Evolutionary conservation across 2,329 filamentous ascomycete species (phyloP), one percentile per base, ranked within the genome.

Genomic region (Cordyceps cicadae): DNA sequence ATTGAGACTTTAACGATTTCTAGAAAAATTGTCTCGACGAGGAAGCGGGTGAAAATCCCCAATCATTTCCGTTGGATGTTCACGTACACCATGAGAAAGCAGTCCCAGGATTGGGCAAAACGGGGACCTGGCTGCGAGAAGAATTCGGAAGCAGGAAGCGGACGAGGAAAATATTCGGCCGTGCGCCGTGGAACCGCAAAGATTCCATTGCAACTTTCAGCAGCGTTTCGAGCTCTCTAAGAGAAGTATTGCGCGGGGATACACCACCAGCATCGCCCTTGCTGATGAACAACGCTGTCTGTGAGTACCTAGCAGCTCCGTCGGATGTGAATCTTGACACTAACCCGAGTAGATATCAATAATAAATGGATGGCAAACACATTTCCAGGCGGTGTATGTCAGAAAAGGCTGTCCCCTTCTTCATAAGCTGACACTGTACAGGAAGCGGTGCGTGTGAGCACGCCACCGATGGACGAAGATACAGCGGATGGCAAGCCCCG

Each of bases 391-490:
- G 70, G 70, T 51, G 74, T 75, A 70, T 70, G 71, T 69, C 6
- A 17, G n/a, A 32, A 26, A 24, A 15, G 11, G 2, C 1, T 5
- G 17, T 21, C 12, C 2, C 2, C 29, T 11, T 5, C 5, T 26
- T 15, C 3, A 14, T 9, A n/a, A 29, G n/a, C 58, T 69, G 26
- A 69, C 48, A 9, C 7, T 55, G 8, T 17, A 9, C 3, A 81
- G 79, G 79, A 82, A 70, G 79, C 79, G 5, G 74, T 69, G n/a
- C 74, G 79, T 5, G 68, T 82, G 14, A 74, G 72, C 54, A 81
- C 79, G 3, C 79, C 79, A 1, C 77, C 77, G 0, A 65, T 79
- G 21, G 71, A 72, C 21, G 74, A 78, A 62, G 69, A 71, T 46
- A 73, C 71, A 9, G 68, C 69, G 15, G 73, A 72, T 51, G 71